phyloP scores from a whole-genome alignment of 2,329 filamentous ascomycete genomes.

The Penicillium occitanis region DNA sequence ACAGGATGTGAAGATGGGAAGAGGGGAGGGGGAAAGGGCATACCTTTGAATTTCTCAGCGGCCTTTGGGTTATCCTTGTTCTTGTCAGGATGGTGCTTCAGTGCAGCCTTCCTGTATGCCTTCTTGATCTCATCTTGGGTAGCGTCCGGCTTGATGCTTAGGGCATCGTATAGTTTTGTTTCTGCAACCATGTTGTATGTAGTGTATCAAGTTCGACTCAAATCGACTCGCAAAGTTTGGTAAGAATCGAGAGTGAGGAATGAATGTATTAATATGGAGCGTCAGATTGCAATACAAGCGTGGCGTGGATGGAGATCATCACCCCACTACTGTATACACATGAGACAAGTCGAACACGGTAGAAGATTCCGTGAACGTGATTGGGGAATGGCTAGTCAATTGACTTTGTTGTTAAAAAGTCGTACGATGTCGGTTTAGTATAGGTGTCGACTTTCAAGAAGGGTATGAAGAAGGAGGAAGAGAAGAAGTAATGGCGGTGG shows the following conservation, averaged over 20 bases:
- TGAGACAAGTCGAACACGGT: slow-evolving; percentile 33
- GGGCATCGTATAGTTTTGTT: slow-evolving; percentile 88
- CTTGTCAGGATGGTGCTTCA: slow-evolving; percentile 97
- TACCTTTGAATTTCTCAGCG: slow-evolving; percentile 88
- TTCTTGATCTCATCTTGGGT: slow-evolving; percentile 96
- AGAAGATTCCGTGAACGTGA: slow-evolving; percentile 33
- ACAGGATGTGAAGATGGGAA: background rate
- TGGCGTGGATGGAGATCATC: slow-evolving; percentile 11
- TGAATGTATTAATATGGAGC: background rate
- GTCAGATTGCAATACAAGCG: background rate
- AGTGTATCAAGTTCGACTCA: too few relatives aligned
- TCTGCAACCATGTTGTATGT: slow-evolving; percentile 76
- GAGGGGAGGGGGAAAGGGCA: slow-evolving; percentile 22
- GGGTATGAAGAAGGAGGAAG: background rate
- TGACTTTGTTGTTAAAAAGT: background rate
- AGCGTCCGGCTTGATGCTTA: slow-evolving; percentile 75
- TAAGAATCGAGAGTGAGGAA: background rate
- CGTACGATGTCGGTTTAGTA: background rate
- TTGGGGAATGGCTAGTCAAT: slow-evolving; percentile 9
- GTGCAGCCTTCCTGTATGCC: slow-evolving; percentile 74
- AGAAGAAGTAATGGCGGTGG: slow-evolving; percentile 9
- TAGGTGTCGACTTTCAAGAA: background rate
- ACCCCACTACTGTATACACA: slow-evolving; percentile 9
- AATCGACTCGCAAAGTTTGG: too few relatives aligned
- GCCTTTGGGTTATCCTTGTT: slow-evolving; percentile 88